Base-by-base conservation (phyloP, 2,329 filamentous ascomycete genomes). In the Zalaria obscura region DNA sequence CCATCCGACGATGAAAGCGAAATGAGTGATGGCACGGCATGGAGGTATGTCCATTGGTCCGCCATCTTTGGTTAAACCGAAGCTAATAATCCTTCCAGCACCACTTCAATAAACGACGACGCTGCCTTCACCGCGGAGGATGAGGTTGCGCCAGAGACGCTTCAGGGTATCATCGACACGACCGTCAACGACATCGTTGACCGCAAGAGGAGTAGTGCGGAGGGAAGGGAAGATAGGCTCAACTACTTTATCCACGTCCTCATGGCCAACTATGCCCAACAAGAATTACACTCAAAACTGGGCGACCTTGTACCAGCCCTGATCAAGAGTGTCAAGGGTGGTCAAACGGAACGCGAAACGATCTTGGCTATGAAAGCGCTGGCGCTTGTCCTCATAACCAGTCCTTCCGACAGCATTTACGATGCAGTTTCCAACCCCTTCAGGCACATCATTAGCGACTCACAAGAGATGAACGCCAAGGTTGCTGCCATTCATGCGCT, bases 121-220 rank as follows among this genome's bases (percentile, higher is more conserved):
- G 63, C 71, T 38, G 65, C 69, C 36, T 63, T 18, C 18, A 18
- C 18, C 18, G 73, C 76, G 40, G 61, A 64, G 28, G 69, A 72
- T 5, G 65, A 70, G 26, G 58, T 68, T 11, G 59, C 62, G 8
- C 18, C 18, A 18, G 18, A 18, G 18, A 18, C 18, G 18, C 18
- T 18, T 18, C 18, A 18, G 18, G 18, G 18, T 18, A 18, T 18
- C 18, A 63, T 88, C 29, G 66, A 70, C 27, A 72, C 78, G 47
- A 74, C 79, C 44, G 77, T 93, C 47, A 70, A 80, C 38, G 77
- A 83, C 50, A 73, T 93, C 27, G 69, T 80, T 41, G 76, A 83
- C 50, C 78, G 83, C 52, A 93, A 93, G 68, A 77, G 80, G 49
- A 85, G 80, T 60, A 86, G 78, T 49, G 74, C 72, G 25, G 75